Evolutionary conservation across 306 rosid species (phyloP), one percentile per base, ranked within the genome.

Genomic region (Malus sylvestris): DNA sequence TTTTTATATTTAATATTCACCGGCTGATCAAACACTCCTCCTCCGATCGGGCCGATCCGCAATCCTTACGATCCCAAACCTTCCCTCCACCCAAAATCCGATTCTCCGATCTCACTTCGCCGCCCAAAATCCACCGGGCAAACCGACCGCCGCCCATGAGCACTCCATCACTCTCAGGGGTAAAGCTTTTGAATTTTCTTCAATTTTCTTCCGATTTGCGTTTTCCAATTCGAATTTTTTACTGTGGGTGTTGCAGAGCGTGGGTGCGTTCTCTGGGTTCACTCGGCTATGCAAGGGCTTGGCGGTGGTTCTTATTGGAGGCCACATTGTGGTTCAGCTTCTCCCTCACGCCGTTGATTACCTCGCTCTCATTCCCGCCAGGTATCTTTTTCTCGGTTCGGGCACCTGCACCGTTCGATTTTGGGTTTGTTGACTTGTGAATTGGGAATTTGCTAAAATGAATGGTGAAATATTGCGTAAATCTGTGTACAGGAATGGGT

Each of bases 281-380:
- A 91, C 97, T 49, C 85, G 89, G 35, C 82, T 93, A 49, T 93
- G 98, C 90, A 93, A 93, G 67, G 98, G 98, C 32, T 84, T 93
- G 1, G 87, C 93, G 0, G 86, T 86, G 20, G 77, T 91, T 5
- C 93, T 93, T 19, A 60, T 93, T n/a, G 81, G 83, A 44, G 88
- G 89, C 16, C 93, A 93, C 93, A 78, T 89, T 81, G 72, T 89
- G 20, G 72, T 93, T 77, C 89, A 86, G 78, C 46, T 91, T 70
- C 84, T 91, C 80, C 98, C 97, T 70, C 79, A 74, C 10, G 86
- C 87, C 45, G 57, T 89, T 74, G 11, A 76, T 52, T 93, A 91
- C 75, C 87, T 93, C 57, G 96, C 98, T 44, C 98, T 93, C 80
- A 91, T 93, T 84, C 98, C 98, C 75, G 92, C 98, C 83, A 89